These are phyloP conservation scores for Nakazawaea anatomiae DNA, from an alignment of 805 yeast species.

Conservation along the genomic window DNA sequence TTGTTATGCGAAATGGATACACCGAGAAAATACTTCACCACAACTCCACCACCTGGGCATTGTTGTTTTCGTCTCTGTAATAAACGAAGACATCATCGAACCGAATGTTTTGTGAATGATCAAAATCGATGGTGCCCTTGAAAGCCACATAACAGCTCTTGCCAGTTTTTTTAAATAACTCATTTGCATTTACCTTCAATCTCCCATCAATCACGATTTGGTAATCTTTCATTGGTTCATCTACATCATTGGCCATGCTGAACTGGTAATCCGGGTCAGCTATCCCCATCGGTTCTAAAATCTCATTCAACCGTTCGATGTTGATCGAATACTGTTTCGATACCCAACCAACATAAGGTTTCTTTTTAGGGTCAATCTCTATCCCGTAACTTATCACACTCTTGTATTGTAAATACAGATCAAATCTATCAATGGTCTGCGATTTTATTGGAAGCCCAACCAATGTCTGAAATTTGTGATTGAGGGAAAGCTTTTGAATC, in stretches of 20 bases:
- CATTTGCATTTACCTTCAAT: slow-evolving; percentile 18
- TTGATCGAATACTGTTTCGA: slow-evolving; percentile 12
- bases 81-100: slow-evolving; percentile 20
- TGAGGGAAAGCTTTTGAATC: slow-evolving; percentile 23
- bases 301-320: slow-evolving; percentile 21
- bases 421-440: slow-evolving; percentile 22
- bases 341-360: slow-evolving; percentile 11
- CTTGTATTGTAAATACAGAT: slow-evolving; percentile 23
- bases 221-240: slow-evolving; percentile 20
- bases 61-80: slow-evolving; percentile 19
- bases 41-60: slow-evolving; percentile 21
- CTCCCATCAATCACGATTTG: slow-evolving; percentile 24
- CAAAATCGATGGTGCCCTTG: slow-evolving; percentile 27
- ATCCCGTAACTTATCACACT: slow-evolving; percentile 24
- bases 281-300: slow-evolving; percentile 24
- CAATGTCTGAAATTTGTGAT: slow-evolving; percentile 18
- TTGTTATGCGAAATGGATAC: too few species aligned
- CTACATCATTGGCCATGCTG: slow-evolving; percentile 18
- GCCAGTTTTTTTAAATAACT: slow-evolving; percentile 13
- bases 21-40: slow-evolving; percentile 15
- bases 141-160: slow-evolving; percentile 24
- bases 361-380: slow-evolving; percentile 17
- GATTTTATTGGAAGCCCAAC: slow-evolving; percentile 27
- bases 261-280: slow-evolving; percentile 14
- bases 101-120: slow-evolving; percentile 28